Evolutionary conservation across 73 alveolate species (phyloP).

Genomic region (Halteria grandinella): DNA sequence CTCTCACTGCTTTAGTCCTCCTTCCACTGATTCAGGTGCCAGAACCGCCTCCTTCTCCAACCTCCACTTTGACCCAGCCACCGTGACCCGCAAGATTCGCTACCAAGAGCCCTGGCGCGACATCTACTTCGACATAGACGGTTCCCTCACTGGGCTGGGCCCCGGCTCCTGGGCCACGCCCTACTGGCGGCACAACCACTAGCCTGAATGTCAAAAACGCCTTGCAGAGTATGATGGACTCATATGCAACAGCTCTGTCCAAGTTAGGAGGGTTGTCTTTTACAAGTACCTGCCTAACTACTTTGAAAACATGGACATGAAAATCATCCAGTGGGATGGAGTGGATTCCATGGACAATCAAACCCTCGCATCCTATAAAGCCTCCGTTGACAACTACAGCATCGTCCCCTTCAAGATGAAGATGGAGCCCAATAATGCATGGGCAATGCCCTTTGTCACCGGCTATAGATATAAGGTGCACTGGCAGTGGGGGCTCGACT

Average conservation of each 20-base stretch:
- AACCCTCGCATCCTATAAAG: not conserved
- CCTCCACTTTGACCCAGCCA: not conserved
- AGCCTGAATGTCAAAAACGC: conserved; percentile 38
- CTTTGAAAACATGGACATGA: not conserved
- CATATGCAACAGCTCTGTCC: not conserved
- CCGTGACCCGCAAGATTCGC: conserved; percentile 25
- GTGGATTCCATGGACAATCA: not conserved
- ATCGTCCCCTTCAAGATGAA: conserved; percentile 15
- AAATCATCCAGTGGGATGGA: not conserved
- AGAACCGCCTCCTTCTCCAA: conserved; percentile 26
- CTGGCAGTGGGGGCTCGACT: conserved; percentile 62
- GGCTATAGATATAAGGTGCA: conserved; percentile 58
- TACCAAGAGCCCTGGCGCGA: conserved; percentile 35
- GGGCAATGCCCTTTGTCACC: conserved; percentile 57
- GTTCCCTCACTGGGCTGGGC: conserved; percentile 2
- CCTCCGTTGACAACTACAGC: not conserved
- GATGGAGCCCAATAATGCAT: conserved; percentile 16
- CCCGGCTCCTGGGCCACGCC: conserved; percentile 53
- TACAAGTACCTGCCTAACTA: not conserved
- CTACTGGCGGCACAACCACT: conserved; percentile 2
- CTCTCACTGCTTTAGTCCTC: conserved; percentile 67
- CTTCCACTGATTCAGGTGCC: conserved; percentile 56
- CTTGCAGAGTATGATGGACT: not conserved
- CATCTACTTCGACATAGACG: conserved; percentile 49
- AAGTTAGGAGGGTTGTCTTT: conserved; percentile 37